A percentile compares a stretch with the other conserved stretches of the same genome.
Evolutionary conservation across 345 rosid genomes (phyloP).

Genomic region (Arabidopsis arenosa): DNA sequence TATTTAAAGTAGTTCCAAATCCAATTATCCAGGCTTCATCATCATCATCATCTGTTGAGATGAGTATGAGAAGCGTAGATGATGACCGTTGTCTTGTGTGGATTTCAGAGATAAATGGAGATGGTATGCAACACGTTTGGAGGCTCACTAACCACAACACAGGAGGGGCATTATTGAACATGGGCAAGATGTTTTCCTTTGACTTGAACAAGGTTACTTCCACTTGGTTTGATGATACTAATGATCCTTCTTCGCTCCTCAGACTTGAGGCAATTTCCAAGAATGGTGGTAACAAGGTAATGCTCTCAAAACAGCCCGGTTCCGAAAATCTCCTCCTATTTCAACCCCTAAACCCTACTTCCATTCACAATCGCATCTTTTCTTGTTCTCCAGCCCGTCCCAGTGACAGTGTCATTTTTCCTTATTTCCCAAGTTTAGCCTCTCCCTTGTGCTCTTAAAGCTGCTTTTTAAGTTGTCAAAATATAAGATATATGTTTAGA

Average conservation of each 20-base stretch:
- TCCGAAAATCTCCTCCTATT: not conserved
- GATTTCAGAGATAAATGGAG: slow-evolving; percentile 1
- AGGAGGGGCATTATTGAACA: not conserved
- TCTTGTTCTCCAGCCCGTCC: not conserved
- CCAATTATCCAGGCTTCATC: not conserved
- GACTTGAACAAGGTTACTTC: not conserved
- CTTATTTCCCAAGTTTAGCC: slow-evolving; percentile 2
- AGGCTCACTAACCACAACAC: slow-evolving; percentile 28
- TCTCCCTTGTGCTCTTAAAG: not conserved
- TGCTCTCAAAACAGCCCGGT: not conserved
- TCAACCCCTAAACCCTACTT: not conserved
- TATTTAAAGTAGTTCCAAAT: not conserved
- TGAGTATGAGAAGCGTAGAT: not conserved
- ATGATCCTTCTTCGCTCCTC: not conserved
- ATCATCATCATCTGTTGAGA: not conserved
- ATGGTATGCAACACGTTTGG: slow-evolving; percentile 20
- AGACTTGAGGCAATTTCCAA: not conserved
- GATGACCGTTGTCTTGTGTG: not conserved
- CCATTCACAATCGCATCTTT: not conserved
- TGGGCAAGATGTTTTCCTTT: slow-evolving; percentile 11
- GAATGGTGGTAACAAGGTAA: not conserved
- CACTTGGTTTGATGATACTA: not conserved
- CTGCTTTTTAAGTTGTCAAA: too few species aligned
- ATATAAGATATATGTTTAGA: too few species aligned
- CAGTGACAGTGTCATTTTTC: not conserved